phyloP scores from a whole-genome alignment of 2,329 filamentous ascomycete species.

The Colletotrichum lini region DNA sequence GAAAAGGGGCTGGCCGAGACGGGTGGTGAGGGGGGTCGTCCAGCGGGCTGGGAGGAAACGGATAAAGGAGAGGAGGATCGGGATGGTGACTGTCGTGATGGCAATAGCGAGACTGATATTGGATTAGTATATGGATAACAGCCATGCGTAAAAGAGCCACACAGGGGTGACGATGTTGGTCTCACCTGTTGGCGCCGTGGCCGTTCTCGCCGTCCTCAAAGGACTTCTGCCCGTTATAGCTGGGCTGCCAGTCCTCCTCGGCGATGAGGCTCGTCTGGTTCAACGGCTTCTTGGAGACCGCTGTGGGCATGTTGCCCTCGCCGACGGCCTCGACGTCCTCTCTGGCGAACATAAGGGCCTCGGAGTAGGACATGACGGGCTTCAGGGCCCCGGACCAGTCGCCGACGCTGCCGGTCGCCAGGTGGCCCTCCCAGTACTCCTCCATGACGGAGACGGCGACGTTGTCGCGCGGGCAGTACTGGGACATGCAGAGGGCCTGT shows the following conservation, averaged over 20 bases:
- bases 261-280: conserved; percentile 53
- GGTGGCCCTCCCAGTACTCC: conserved; percentile 51
- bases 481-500: conserved; percentile 52
- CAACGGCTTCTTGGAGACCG: conserved; percentile 38
- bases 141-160: too few species aligned
- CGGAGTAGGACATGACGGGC: conserved; percentile 46
- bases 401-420: conserved; percentile 49
- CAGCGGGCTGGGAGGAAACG: conserved; percentile 47
- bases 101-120: conserved; percentile 46
- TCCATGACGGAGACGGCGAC: conserved; percentile 43
- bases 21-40: conserved; percentile 23
- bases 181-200: conserved; percentile 42
- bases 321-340: conserved; percentile 8
- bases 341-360: conserved; percentile 30
- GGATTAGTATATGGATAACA: neutral
- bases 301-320: conserved; percentile 21
- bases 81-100: conserved; percentile 45
- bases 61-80: conserved; percentile 49
- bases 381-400: conserved; percentile 41
- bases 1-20: conserved; percentile 48
- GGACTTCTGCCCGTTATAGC: conserved; percentile 67
- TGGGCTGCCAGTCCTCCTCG: conserved; percentile 48
- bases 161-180: too few species aligned
- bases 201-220: conserved; percentile 62
- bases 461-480: conserved; percentile 46